phyloP scores from a whole-genome alignment of 2,329 filamentous ascomycete species.

The Beauveria bassiana region DNA sequence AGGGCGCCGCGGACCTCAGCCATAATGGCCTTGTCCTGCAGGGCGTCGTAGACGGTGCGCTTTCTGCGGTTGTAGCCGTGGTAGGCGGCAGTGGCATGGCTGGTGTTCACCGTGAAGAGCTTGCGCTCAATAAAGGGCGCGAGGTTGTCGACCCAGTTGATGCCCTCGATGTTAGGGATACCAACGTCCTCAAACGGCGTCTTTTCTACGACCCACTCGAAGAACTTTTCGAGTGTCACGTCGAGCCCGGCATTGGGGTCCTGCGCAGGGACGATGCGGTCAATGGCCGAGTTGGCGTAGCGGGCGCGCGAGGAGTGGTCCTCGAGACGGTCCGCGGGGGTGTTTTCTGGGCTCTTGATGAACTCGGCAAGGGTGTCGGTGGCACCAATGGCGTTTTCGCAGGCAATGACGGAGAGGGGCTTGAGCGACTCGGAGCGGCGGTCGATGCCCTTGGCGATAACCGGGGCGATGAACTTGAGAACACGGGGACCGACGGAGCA shows the following conservation, averaged over 20 bases:
- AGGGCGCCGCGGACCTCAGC: slow-evolving; percentile 72
- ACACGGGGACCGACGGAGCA: slow-evolving; percentile 96
- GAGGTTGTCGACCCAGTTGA: slow-evolving; percentile 89
- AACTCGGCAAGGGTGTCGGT: slow-evolving; percentile 78
- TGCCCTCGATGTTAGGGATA: slow-evolving; percentile 68
- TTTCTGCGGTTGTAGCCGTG: slow-evolving; percentile 84
- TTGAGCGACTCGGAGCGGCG: slow-evolving; percentile 50
- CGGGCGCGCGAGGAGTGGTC: slow-evolving; percentile 67
- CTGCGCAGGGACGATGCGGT: slow-evolving; percentile 94
- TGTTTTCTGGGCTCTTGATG: slow-evolving; percentile 70
- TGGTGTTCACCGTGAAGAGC: slow-evolving; percentile 98
- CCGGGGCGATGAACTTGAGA: slow-evolving; percentile 90
- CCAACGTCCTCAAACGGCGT: slow-evolving; percentile 67
- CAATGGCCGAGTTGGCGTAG: slow-evolving; percentile 96
- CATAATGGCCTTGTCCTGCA: slow-evolving; percentile 73
- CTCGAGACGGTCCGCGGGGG: slow-evolving; percentile 56
- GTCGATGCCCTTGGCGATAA: slow-evolving; percentile 91
- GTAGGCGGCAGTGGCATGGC: slow-evolving; percentile 93
- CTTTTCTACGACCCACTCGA: slow-evolving; percentile 94
- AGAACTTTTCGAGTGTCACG: slow-evolving; percentile 96
- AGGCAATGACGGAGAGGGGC: slow-evolving; percentile 88
- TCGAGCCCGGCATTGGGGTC: slow-evolving; percentile 71
- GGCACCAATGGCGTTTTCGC: slow-evolving; percentile 94
- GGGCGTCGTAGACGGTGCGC: slow-evolving; percentile 80
- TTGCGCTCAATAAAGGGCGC: slow-evolving; percentile 98